Evolutionary conservation across 75 land plant species (phyloP).

Genomic region (Larix kaempferi): DNA sequence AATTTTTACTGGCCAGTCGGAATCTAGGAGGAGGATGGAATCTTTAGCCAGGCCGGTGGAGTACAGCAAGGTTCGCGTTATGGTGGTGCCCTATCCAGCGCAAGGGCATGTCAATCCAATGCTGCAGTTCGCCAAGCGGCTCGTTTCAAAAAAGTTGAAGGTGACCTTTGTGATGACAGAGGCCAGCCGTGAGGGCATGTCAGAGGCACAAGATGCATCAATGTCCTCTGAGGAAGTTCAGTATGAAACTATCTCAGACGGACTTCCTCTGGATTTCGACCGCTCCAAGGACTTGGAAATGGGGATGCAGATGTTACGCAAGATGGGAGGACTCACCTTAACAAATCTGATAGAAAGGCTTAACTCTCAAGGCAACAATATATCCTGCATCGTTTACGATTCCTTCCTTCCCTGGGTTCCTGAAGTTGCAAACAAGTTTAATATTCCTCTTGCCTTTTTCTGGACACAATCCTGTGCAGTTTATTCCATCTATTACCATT

Average conservation of each 20-base stretch:
- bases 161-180: background rate
- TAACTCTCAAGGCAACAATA: background rate
- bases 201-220: background rate
- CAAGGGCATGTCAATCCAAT: constrained; percentile 17
- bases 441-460: constrained; percentile 1
- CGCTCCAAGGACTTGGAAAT: background rate
- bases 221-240: background rate
- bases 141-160: constrained; percentile 1
- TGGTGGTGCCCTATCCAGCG: constrained; percentile 15
- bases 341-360: constrained; percentile 19
- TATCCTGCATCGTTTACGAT: constrained; percentile 9
- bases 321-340: background rate
- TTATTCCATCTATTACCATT: background rate
- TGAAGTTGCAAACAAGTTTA: background rate
- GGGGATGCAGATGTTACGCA: background rate
- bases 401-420: constrained; percentile 8
- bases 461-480: constrained; percentile 9
- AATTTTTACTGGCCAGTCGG: no score
- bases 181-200: background rate
- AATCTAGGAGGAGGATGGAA: no score
- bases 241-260: background rate
- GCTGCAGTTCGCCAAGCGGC: constrained; percentile 5
- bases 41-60: no score
- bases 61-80: background rate
- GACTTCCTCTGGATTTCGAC: background rate